These are phyloP conservation scores for Collybia sordida DNA, from an alignment of 768 basidiomycete species.

Conservation along the genomic window DNA sequence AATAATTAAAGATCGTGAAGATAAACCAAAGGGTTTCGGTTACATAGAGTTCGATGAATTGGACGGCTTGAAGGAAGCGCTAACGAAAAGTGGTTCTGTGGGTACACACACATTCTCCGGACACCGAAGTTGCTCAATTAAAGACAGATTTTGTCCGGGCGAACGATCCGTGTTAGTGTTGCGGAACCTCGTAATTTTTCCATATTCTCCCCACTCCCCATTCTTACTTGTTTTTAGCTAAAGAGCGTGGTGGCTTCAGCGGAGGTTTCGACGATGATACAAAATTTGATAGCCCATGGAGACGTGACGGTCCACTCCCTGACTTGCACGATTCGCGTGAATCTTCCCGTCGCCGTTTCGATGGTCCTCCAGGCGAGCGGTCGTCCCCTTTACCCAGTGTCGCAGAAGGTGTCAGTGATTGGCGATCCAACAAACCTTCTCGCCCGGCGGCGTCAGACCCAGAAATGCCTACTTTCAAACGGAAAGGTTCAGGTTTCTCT, in stretches of 20 bases:
- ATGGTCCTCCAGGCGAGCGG: conserved; percentile 48
- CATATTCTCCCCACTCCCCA: not conserved
- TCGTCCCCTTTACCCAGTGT: conserved; percentile 36
- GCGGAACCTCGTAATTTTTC: conserved; percentile 89
- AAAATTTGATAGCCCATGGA: conserved; percentile 85
- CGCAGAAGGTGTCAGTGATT: conserved; percentile 66
- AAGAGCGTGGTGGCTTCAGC: conserved; percentile 55
- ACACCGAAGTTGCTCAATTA: conserved; percentile 4
- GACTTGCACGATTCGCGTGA: conserved; percentile 63
- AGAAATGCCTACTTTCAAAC: conserved; percentile 46
- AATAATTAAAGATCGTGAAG: conserved; percentile 90
- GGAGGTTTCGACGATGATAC: conserved; percentile 63
- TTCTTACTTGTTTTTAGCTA: conserved; percentile 47
- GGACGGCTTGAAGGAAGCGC: conserved; percentile 82
- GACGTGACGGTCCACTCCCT: conserved; percentile 84
- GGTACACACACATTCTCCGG: conserved; percentile 20
- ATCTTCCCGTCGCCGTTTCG: conserved; percentile 63
- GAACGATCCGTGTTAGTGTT: conserved; percentile 87
- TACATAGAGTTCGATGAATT: conserved; percentile 93
- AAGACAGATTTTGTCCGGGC: conserved; percentile 65
- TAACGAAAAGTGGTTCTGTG: conserved; percentile 70
- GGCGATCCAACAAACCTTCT: conserved; percentile 61
- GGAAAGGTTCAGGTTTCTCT: conserved; percentile 59
- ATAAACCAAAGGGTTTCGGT: conserved; percentile 97
- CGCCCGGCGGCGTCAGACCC: conserved; percentile 42